Conservation (phyloP, 2,329 filamentous ascomycete species). For the Nigrospora sphaerica region DNA sequence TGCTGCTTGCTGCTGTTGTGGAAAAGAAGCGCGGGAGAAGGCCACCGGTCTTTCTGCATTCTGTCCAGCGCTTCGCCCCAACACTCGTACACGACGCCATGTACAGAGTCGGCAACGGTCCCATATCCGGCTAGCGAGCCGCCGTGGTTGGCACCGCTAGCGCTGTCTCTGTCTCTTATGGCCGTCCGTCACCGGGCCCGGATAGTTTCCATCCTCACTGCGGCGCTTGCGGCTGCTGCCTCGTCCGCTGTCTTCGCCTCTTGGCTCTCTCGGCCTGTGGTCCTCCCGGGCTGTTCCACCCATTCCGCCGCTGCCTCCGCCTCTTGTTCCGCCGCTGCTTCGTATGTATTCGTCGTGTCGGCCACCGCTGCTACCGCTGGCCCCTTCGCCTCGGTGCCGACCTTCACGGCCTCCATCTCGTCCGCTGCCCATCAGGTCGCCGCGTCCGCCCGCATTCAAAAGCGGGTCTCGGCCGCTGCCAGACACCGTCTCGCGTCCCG, state of each 20-base stretch:
- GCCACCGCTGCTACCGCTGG: constrained; percentile 1
- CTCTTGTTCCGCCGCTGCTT: constrained; percentile 8
- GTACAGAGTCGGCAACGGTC: too few relatives aligned
- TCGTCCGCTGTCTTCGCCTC: constrained; percentile 29
- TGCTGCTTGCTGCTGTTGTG: too few relatives aligned
- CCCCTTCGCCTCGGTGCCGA: constrained; percentile 17
- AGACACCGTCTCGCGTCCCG: constrained; percentile 14
- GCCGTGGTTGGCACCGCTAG: constrained; percentile 8
- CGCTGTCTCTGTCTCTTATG: constrained; percentile 50
- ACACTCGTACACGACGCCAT: too few relatives aligned
- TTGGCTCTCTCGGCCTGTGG: constrained; percentile 22
- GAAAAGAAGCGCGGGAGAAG: too few relatives aligned
- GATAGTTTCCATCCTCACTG: constrained; percentile 37
- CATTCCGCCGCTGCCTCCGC: constrained; percentile 20
- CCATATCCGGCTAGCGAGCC: too few relatives aligned
- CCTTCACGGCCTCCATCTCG: constrained; percentile 12
- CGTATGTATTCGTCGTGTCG: constrained; percentile 21
- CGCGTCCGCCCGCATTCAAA: constrained; percentile 10
- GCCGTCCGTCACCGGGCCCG: constrained; percentile 27
- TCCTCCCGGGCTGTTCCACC: constrained; percentile 27
- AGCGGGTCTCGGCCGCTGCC: constrained; percentile 12
- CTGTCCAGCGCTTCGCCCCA: too few relatives aligned
- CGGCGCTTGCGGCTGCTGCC: constrained; percentile 31
- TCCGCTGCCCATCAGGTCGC: constrained; percentile 8
- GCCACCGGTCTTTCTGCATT: too few relatives aligned